Evolutionary conservation across 2,329 filamentous ascomycete genomes (phyloP), one percentile per base, ranked within the genome.

Genomic region (Triangularia verruculosa): DNA sequence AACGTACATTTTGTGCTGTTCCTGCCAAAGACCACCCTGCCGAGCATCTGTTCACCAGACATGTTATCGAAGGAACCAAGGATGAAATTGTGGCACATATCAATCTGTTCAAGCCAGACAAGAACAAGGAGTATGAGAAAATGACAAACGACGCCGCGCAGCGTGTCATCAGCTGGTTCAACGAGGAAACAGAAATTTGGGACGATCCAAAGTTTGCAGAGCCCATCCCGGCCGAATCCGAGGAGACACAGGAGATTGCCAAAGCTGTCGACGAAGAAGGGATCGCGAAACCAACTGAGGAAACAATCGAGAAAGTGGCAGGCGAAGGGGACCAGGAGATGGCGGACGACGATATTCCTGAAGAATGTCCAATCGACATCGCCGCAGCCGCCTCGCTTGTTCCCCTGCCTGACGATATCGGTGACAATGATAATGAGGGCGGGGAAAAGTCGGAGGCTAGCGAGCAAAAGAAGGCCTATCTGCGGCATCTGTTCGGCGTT

Each of bases 1-100:
- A 93, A 69, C 80, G 93, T 47, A 96, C 92, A 0, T 96, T 96
- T 71, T 94, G 91, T 72, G 89, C 90, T 3, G 77, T 93, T 0
- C 74, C 74, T 0, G 24, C 88, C 0, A 79, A 80, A 22, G 80
- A 81, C 3, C 77, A 83, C 58, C 66, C 70, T 0, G 78, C 77
- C 0, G 73, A 74, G 54, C 61, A 70, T 0, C 68, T 83, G 13
- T 84, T 84, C 62, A 81, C 82, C 34, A 81, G 85, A 15, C 74
- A 76, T 43, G 82, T 89, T 30, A 89, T 95, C 71, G 83, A 86
- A 53, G 85, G 83, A 55, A 86, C 84, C 0, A 78, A 79, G 1
- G 89, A 92, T 68, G 92, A 96, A 76, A 84, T 91, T 1, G 83
- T 83, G 64, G 91, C 91, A 1, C 92, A 95, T 70, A 83, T 87